phyloP scores from a whole-genome alignment of 2,329 filamentous ascomycete species.

The Aureobasidium sp. region DNA sequence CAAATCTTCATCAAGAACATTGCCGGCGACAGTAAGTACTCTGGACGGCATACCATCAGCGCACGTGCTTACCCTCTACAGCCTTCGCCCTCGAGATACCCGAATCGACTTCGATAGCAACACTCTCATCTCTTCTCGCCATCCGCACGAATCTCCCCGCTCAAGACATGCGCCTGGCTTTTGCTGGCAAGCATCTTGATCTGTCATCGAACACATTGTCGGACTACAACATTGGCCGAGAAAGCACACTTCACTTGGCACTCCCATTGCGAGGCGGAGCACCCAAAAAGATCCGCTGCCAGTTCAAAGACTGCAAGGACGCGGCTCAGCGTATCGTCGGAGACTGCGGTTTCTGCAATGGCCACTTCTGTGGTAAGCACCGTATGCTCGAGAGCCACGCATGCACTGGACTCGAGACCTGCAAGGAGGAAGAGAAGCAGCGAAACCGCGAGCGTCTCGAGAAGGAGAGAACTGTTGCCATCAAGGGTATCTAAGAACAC shows the following conservation, averaged over 20 bases:
- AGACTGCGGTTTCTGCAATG: constrained; percentile 90
- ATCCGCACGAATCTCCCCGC: constrained; percentile 48
- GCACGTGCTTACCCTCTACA: constrained; percentile 26
- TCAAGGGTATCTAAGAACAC: constrained; percentile 65
- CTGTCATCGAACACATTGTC: constrained; percentile 36
- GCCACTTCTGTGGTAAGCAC: constrained; percentile 93
- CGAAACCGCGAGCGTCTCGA: constrained; percentile 89
- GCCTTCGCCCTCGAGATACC: constrained; percentile 51
- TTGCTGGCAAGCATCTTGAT: constrained; percentile 50
- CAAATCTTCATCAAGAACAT: constrained; percentile 56
- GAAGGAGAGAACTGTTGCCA: constrained; percentile 84
- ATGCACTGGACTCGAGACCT: constrained; percentile 87
- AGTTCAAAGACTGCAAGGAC: constrained; percentile 80
- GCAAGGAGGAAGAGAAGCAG: constrained; percentile 94
- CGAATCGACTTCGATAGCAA: constrained; percentile 45
- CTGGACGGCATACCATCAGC: constrained; percentile 13
- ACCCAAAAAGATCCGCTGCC: constrained; percentile 74
- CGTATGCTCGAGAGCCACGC: constrained; percentile 89
- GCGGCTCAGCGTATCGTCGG: constrained; percentile 87
- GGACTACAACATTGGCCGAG: constrained; percentile 40
- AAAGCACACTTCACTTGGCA: constrained; percentile 46
- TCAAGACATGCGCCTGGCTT: constrained; percentile 46
- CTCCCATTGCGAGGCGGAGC: constrained; percentile 51
- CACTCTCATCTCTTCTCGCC: constrained; percentile 49
- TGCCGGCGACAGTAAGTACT: constrained; percentile 47